phyloP scores from a whole-genome alignment of 2,329 filamentous ascomycete genomes.

The Penicillium hordei region DNA sequence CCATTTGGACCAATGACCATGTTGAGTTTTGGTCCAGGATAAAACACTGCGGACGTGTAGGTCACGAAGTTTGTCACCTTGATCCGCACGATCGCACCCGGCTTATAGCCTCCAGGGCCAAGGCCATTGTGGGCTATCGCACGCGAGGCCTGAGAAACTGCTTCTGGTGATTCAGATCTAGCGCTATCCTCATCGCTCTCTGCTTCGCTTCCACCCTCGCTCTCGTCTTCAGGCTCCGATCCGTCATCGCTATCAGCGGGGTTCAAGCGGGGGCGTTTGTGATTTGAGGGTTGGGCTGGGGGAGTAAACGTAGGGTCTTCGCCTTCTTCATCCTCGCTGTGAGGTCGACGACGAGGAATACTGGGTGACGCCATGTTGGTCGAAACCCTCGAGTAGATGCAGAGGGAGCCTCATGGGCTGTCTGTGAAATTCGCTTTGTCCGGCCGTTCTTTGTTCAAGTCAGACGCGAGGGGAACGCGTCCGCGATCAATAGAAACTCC shows the following conservation, averaged over 20 bases:
- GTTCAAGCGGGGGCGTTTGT: constrained; percentile 36
- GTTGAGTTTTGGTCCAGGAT: constrained; percentile 87
- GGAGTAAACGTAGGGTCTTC: constrained; percentile 23
- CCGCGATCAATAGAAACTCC: constrained; percentile 22
- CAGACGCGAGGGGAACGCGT: constrained; percentile 30
- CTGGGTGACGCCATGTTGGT: constrained; percentile 30
- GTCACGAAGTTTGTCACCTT: constrained; percentile 89
- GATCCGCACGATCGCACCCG: constrained; percentile 86
- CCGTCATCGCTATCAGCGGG: constrained; percentile 23
- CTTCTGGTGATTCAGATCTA: neutral
- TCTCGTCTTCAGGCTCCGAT: constrained; percentile 6
- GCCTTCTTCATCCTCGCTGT: constrained; percentile 29
- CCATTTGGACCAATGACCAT: constrained; percentile 99
- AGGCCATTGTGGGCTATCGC: constrained; percentile 10
- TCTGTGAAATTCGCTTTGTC: constrained; percentile 5
- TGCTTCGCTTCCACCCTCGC: neutral
- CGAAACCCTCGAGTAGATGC: neutral
- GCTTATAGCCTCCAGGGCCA: constrained; percentile 39
- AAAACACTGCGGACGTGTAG: constrained; percentile 87
- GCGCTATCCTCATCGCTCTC: constrained; percentile 9
- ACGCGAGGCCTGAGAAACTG: constrained; percentile 3
- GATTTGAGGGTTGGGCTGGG: constrained; percentile 28
- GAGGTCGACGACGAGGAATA: constrained; percentile 33
- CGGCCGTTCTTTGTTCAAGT: constrained; percentile 6
- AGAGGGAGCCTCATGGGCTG: constrained; percentile 4